Evolutionary conservation across 768 basidiomycete genomes (phyloP).

Genomic region (Gautieria morchelliformis): DNA sequence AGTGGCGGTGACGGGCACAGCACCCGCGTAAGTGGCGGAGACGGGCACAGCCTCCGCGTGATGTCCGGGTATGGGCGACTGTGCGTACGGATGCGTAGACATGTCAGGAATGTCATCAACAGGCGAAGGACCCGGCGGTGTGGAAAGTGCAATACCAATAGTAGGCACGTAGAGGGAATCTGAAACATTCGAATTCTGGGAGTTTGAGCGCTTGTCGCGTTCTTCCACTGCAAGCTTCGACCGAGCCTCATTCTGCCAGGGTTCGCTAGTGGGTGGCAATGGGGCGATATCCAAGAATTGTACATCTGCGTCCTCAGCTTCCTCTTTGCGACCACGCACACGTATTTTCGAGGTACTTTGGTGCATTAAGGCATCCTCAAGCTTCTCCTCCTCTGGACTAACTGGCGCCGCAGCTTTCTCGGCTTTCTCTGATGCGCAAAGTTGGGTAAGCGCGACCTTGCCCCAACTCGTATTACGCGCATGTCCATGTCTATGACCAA

Average conservation of each 20-base stretch:
- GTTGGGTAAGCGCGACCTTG: not conserved
- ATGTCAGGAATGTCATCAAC: constrained; percentile 17
- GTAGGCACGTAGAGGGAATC: constrained; percentile 17
- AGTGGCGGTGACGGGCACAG: constrained; percentile 19
- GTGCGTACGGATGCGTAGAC: constrained; percentile 30
- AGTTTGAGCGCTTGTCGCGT: not conserved
- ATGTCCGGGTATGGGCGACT: constrained; percentile 15
- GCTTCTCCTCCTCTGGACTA: not conserved
- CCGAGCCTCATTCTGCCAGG: not conserved
- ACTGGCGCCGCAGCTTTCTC: not conserved
- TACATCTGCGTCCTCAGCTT: not conserved
- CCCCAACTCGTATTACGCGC: constrained; percentile 6
- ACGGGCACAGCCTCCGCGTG: constrained; percentile 12
- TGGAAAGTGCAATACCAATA: constrained; percentile 37
- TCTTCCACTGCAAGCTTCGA: not conserved
- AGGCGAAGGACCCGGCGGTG: constrained; percentile 19
- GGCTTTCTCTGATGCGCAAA: not conserved
- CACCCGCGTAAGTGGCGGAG: constrained; percentile 20
- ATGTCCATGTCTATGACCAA: not conserved
- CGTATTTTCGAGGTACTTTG: not conserved
- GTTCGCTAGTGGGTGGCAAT: not conserved
- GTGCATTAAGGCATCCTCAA: not conserved
- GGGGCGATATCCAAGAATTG: not conserved
- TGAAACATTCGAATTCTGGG: not conserved
- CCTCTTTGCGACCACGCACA: not conserved